These are phyloP conservation scores for Phytophthora chlamydospora DNA, from an alignment of 352 stramenopile genomes.

Conservation along the genomic window DNA sequence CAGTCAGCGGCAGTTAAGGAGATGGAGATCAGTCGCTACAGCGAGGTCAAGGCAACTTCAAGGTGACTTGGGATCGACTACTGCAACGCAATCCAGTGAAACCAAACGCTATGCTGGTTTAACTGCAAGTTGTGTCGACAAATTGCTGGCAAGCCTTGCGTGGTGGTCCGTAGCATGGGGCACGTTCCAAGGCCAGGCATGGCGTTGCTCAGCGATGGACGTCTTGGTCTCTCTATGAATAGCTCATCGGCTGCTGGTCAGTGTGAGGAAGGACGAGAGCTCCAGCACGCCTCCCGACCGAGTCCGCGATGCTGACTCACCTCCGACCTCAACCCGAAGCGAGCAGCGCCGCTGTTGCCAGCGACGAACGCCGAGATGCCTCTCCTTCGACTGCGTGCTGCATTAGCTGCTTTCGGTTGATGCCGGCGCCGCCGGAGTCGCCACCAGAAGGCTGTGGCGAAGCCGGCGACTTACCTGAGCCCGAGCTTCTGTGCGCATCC, in stretches of 20 bases:
- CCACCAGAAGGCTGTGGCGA: constrained; percentile 4
- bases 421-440: constrained; percentile 18
- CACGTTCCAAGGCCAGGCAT: background rate
- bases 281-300: too few relatives aligned
- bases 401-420: constrained; percentile 46
- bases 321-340: background rate
- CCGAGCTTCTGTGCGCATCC: constrained; percentile 35
- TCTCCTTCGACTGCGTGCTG: constrained; percentile 22
- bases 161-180: constrained; percentile 5
- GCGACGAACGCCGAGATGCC: too few relatives aligned
- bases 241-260: too few relatives aligned
- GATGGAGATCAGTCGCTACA: background rate
- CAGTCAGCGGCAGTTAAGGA: background rate
- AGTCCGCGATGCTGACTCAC: background rate
- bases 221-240: too few relatives aligned
- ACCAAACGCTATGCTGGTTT: constrained; percentile 12
- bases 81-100: constrained; percentile 23
- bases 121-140: background rate
- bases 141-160: background rate
- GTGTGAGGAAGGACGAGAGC: too few relatives aligned
- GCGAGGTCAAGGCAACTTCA: constrained; percentile 17
- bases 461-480: constrained; percentile 8
- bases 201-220: too few relatives aligned
- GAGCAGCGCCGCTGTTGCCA: too few relatives aligned
- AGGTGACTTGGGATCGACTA: constrained; percentile 18